Percentiles rank a stretch among this genome's conserved stretches.
phyloP scores from a whole-genome alignment of 805 yeast genomes.

The Yarrowia osloensis region DNA sequence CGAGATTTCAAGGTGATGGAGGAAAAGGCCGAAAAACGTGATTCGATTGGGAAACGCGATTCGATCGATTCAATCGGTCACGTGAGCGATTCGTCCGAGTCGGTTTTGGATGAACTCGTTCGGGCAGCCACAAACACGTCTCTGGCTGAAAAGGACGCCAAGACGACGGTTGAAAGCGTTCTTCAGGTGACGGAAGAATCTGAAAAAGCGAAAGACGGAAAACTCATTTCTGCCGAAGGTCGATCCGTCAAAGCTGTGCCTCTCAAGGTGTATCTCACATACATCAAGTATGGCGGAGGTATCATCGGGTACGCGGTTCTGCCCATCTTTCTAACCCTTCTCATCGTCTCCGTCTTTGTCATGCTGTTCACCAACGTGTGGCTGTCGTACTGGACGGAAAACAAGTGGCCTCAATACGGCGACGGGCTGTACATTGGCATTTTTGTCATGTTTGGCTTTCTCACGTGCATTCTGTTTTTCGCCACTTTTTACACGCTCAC shows the following conservation, averaged over 20 bases:
- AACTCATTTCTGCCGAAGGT: slow-evolving; percentile 33
- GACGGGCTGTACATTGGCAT: slow-evolving; percentile 63
- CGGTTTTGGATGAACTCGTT: not conserved
- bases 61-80: not conserved
- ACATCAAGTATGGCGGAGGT: slow-evolving; percentile 60
- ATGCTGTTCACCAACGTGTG: slow-evolving; percentile 66
- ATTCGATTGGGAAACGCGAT: too few species aligned
- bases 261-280: slow-evolving; percentile 51
- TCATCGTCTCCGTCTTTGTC: slow-evolving; percentile 51
- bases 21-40: too few species aligned
- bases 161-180: not conserved
- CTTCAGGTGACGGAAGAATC: slow-evolving; percentile 30
- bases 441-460: slow-evolving; percentile 51
- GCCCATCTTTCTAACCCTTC: slow-evolving; percentile 40
- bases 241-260: slow-evolving; percentile 34
- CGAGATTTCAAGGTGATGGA: not conserved
- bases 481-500: slow-evolving; percentile 45
- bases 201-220: slow-evolving; percentile 30
- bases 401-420: slow-evolving; percentile 48
- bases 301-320: slow-evolving; percentile 42
- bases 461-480: slow-evolving; percentile 50
- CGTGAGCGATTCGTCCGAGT: slow-evolving; percentile 28
- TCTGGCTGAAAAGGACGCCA: not conserved
- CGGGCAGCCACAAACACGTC: not conserved
- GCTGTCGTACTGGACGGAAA: slow-evolving; percentile 69